phyloP scores from a whole-genome alignment of 129 eudicot genomes.

The Flaveria sonorensis region DNA sequence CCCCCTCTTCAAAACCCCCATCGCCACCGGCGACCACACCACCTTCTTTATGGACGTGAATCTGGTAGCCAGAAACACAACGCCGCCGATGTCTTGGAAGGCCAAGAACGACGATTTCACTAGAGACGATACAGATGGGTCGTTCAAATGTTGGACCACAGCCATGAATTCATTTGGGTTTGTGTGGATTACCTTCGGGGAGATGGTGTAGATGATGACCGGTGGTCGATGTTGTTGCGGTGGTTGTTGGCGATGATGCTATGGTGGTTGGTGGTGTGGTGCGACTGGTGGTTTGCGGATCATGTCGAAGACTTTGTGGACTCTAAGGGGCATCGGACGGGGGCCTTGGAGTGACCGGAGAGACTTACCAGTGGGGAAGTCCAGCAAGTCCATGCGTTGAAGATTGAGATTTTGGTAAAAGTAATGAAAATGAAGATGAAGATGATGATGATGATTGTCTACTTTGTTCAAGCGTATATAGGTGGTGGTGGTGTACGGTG shows the following conservation, averaged over 20 bases:
- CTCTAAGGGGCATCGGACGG: conserved; percentile 81
- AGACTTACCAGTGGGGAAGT: conserved; percentile 52
- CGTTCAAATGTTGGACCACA: conserved; percentile 82
- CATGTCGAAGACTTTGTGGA: conserved; percentile 91
- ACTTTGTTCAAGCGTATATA: conserved; percentile 2
- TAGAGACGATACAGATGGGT: conserved; percentile 52
- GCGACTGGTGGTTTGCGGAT: conserved; percentile 77
- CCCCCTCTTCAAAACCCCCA: conserved; percentile 32
- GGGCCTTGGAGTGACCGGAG: conserved; percentile 89
- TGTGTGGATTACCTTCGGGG: conserved; percentile 86
- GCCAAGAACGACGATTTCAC: conserved; percentile 32
- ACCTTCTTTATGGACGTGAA: conserved; percentile 62
- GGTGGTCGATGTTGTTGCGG: conserved; percentile 61
- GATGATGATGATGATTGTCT: too few relatives aligned
- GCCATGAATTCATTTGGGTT: conserved; percentile 90
- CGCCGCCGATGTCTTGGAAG: too few relatives aligned
- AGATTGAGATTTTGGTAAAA: conserved; percentile 17
- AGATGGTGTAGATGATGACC: conserved; percentile 85
- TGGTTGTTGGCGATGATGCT: conserved; percentile 24
- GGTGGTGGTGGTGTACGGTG: too few relatives aligned
- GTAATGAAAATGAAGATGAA: conserved; percentile 4
- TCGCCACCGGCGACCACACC: conserved; percentile 53
- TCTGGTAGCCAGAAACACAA: conserved; percentile 85
- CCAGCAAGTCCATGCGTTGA: conserved; percentile 53
- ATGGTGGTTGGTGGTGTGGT: conserved; percentile 37